Evolutionary conservation across 805 yeast genomes (phyloP).

Genomic region (Wickerhamiella allomyrinae): DNA sequence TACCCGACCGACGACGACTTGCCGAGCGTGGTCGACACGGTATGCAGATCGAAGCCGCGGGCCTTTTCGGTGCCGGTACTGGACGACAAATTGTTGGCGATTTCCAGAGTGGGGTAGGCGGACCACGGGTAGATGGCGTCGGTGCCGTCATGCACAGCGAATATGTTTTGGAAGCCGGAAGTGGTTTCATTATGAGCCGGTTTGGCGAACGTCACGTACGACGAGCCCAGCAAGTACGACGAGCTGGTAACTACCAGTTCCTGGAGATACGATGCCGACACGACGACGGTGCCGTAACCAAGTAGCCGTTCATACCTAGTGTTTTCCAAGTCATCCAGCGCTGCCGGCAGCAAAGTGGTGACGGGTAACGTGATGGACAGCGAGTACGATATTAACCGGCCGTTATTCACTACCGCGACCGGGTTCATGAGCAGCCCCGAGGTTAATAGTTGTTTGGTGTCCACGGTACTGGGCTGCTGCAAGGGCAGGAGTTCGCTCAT

Average conservation of each 20-base stretch:
- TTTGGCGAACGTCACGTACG: background rate
- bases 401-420: background rate
- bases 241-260: background rate
- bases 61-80: background rate
- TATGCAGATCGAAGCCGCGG: slow-evolving; percentile 2
- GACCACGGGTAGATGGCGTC: slow-evolving; percentile 2
- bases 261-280: background rate
- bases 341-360: background rate
- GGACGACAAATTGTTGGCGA: slow-evolving; percentile 1
- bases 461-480: slow-evolving; percentile 1
- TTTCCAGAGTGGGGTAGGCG: slow-evolving; percentile 12
- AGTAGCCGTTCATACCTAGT: background rate
- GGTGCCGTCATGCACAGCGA: background rate
- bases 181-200: background rate
- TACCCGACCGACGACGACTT: slow-evolving; percentile 16
- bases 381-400: background rate
- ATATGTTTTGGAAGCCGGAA: background rate
- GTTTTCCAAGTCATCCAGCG: background rate
- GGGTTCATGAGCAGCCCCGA: slow-evolving; percentile 1
- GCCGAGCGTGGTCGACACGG: slow-evolving; percentile 5
- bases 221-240: background rate
- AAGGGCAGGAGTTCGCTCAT: slow-evolving; percentile 7
- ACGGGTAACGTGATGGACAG: slow-evolving; percentile 3
- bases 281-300: slow-evolving; percentile 14
- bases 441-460: background rate